Evolutionary conservation across 2,329 filamentous ascomycete species (phyloP).

Genomic region (Fusarium napiforme): DNA sequence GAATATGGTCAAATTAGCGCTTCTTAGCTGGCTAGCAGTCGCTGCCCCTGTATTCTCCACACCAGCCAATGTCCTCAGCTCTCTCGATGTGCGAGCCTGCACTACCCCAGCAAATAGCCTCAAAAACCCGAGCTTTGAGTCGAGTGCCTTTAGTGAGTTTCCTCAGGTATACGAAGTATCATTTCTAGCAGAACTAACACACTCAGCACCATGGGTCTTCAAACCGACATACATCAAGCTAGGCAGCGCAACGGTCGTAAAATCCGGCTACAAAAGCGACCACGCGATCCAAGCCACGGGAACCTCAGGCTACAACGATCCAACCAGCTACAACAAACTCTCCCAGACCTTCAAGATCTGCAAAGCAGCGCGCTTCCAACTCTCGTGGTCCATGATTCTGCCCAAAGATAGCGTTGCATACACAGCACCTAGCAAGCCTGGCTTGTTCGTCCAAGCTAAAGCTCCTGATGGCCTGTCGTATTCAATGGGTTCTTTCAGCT

Average conservation of each 20-base stretch:
- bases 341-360: conserved; percentile 6
- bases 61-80: accelerated
- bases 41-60: not conserved
- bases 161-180: too few relatives aligned
- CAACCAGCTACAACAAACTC: not conserved
- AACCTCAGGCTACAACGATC: not conserved
- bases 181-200: not conserved
- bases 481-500: not conserved
- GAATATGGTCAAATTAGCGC: not conserved
- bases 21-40: not conserved
- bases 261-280: not conserved
- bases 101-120: not conserved
- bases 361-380: not conserved
- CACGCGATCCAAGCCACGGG: not conserved
- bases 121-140: conserved; percentile 2
- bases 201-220: not conserved
- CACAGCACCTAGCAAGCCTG: not conserved
- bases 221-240: not conserved
- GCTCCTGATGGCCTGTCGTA: not conserved
- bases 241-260: not conserved
- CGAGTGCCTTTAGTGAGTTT: not conserved
- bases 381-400: conserved; percentile 5
- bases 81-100: not conserved
- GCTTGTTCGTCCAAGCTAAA: not conserved
- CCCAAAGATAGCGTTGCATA: not conserved